A percentile compares a stretch with the other conserved stretches of the same genome.
These are phyloP conservation scores for Fusarium temperatum DNA, from an alignment of 2,329 filamentous ascomycete genomes.

Conservation along the genomic window DNA sequence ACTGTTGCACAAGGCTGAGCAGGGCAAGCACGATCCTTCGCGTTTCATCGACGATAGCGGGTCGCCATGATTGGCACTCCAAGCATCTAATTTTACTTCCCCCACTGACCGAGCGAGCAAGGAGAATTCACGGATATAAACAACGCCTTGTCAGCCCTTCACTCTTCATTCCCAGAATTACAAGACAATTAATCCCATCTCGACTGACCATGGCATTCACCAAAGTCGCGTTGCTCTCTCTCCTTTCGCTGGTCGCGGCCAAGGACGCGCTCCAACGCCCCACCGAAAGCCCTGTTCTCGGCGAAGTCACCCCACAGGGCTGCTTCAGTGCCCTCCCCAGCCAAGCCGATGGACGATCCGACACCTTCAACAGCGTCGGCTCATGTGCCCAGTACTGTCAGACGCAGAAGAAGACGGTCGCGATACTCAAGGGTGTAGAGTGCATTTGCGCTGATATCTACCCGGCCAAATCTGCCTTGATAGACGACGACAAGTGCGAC, in stretches of 20 bases:
- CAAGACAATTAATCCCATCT: neutral
- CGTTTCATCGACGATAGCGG: neutral
- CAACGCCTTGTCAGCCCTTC: neutral
- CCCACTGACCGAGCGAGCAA: neutral
- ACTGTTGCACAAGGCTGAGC: neutral
- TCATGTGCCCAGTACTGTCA: neutral
- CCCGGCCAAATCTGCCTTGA: neutral
- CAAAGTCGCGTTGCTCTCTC: neutral
- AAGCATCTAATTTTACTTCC: neutral
- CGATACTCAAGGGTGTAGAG: neutral
- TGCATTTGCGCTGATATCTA: constrained; percentile 30
- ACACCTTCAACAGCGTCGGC: neutral
- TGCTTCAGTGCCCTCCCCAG: constrained; percentile 23
- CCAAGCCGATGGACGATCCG: neutral
- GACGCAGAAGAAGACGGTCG: neutral
- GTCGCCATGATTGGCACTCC: neutral
- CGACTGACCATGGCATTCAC: neutral
- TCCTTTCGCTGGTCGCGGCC: neutral
- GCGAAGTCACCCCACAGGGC: constrained; percentile 14
- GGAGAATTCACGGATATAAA: neutral
- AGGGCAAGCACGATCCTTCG: constrained; percentile 3
- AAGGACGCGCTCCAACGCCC: constrained; percentile 48
- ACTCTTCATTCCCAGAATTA: neutral
- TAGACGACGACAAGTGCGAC: constrained; percentile 29
- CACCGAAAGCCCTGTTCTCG: neutral